A percentile compares a stretch with the other conserved stretches of the same genome.
phyloP scores from a whole-genome alignment of 768 basidiomycete species.

The Auricularia sp. region DNA sequence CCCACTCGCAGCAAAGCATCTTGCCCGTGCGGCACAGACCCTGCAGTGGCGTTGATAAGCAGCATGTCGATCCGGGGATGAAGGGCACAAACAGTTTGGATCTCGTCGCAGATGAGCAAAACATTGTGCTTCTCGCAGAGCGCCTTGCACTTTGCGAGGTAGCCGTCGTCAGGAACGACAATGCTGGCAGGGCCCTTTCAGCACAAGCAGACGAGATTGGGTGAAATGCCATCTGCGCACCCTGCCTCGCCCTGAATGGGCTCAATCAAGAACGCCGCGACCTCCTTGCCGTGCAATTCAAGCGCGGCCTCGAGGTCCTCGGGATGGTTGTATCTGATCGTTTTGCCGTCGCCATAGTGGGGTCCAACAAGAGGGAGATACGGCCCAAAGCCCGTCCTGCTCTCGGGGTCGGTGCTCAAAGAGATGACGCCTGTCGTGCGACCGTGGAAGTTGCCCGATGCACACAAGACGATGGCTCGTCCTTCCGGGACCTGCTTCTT shows the following conservation, averaged over 20 bases:
- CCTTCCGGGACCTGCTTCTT: conserved; percentile 73
- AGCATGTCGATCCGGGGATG: conserved; percentile 2
- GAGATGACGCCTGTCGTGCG: conserved; percentile 83
- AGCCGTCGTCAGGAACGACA: conserved; percentile 82
- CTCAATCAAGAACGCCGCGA: conserved; percentile 91
- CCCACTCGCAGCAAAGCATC: conserved; percentile 85
- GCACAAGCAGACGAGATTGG: background rate
- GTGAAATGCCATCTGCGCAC: conserved; percentile 32
- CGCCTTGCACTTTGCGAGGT: conserved; percentile 63
- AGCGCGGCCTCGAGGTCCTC: conserved; percentile 77
- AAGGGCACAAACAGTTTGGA: conserved; percentile 64
- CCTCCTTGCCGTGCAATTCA: conserved; percentile 65
- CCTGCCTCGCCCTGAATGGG: conserved; percentile 99
- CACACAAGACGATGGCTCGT: conserved; percentile 77
- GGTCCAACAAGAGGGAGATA: conserved; percentile 83
- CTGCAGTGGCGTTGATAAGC: conserved; percentile 22
- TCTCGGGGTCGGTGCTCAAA: conserved; percentile 93
- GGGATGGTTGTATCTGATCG: conserved; percentile 75
- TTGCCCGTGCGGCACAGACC: conserved; percentile 90
- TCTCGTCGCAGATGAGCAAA: conserved; percentile 95
- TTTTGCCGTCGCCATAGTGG: conserved; percentile 44
- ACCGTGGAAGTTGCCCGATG: conserved; percentile 91
- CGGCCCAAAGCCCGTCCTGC: conserved; percentile 80
- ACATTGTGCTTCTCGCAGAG: conserved; percentile 91
- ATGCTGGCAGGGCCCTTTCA: conserved; percentile 41